phyloP scores from a whole-genome alignment of 192 early-diverging fungal genomes.

The Podila epigama region DNA sequence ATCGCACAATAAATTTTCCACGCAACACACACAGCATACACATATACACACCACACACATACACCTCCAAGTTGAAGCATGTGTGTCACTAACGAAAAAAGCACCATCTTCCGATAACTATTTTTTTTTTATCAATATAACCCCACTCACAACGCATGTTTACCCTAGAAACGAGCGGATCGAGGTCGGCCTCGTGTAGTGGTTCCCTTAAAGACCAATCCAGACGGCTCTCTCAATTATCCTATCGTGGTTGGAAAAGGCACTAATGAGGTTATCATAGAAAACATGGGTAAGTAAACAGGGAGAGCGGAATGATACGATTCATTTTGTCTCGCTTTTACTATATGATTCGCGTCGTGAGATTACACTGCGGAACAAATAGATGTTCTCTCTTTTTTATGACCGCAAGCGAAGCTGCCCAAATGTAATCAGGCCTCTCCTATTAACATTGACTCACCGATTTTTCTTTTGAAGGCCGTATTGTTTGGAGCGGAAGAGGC shows the following conservation, averaged over 20 bases:
- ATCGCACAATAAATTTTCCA: too few species aligned
- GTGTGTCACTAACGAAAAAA: neutral
- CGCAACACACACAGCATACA: too few species aligned
- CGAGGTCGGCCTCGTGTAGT: conserved; percentile 65
- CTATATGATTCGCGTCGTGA: too few species aligned
- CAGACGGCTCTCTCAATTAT: conserved; percentile 58
- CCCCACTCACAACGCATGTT: too few species aligned
- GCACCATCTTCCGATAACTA: neutral
- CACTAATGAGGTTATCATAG: conserved; percentile 66
- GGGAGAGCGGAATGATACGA: too few species aligned
- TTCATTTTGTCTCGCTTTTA: too few species aligned
- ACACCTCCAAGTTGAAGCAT: too few species aligned
- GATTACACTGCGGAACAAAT: too few species aligned
- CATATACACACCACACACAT: too few species aligned
- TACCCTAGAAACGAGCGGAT: conserved; percentile 65
- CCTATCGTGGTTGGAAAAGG: conserved; percentile 68
- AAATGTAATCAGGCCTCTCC: too few species aligned
- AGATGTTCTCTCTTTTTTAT: too few species aligned
- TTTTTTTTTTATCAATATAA: neutral
- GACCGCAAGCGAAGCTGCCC: too few species aligned
- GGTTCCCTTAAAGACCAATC: conserved; percentile 59
- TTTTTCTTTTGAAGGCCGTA: conserved; percentile 30
- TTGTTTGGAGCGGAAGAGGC: conserved; percentile 65
- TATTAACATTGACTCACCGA: neutral
- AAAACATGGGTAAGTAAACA: conserved; percentile 56